Evolutionary conservation across 78 protist species (phyloP).

Genomic region (Monosiga brevicollis): DNA sequence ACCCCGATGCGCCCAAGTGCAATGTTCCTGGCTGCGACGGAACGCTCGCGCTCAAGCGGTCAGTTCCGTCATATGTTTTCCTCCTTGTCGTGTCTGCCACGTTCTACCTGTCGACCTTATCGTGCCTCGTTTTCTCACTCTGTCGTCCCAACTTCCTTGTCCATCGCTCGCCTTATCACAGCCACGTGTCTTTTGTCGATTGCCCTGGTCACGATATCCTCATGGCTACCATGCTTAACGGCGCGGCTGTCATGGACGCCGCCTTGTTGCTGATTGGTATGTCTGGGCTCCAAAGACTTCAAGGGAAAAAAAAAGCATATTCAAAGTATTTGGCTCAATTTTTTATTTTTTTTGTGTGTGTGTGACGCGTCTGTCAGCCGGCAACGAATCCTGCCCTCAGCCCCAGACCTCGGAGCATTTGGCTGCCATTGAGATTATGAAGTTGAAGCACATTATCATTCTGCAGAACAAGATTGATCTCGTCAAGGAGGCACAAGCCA

Average conservation of each 20-base stretch:
- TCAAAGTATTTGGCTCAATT: no score
- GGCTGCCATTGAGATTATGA: slow-evolving; percentile 99
- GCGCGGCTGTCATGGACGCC: slow-evolving; percentile 99
- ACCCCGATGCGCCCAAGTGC: slow-evolving; percentile 43
- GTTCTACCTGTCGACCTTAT: not conserved
- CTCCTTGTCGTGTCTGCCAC: not conserved
- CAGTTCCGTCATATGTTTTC: slow-evolving; percentile 2
- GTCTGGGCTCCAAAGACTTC: no score
- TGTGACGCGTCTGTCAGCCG: slow-evolving; percentile 27
- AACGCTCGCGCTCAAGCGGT: no score
- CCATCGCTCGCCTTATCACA: not conserved
- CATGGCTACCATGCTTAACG: slow-evolving; percentile 99
- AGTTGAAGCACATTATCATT: slow-evolving; percentile 87
- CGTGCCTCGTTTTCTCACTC: not conserved
- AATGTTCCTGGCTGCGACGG: slow-evolving; percentile 85
- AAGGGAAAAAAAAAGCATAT: no score
- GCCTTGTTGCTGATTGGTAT: slow-evolving; percentile 97
- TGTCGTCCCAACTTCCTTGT: not conserved
- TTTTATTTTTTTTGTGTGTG: not conserved
- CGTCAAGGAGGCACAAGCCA: slow-evolving; percentile 77
- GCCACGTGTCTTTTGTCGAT: slow-evolving; percentile 85
- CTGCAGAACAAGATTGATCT: slow-evolving; percentile 99
- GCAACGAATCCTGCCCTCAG: slow-evolving; percentile 95
- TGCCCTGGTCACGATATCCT: slow-evolving; percentile 99
- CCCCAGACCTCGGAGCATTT: slow-evolving; percentile 99